A percentile compares a stretch with the other conserved stretches of the same genome.
Conservation (phyloP, 2,329 filamentous ascomycete genomes). For the Albifimbria verrucaria region DNA sequence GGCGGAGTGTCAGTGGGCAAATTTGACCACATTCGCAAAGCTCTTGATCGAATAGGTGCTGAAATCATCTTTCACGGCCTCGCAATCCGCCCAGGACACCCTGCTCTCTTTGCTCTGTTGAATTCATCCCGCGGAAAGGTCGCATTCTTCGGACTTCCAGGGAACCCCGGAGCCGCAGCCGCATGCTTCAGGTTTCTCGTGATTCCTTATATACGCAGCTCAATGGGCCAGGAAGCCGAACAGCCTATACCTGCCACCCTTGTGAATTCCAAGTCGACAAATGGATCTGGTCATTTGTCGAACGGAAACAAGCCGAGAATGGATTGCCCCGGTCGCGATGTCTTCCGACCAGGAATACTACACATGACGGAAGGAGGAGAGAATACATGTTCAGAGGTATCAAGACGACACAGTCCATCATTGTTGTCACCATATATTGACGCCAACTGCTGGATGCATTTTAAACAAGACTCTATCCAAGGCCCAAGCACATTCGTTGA, state of each 20-base stretch:
- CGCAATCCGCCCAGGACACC: neutral
- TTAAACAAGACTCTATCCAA: neutral
- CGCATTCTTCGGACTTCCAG: conserved; percentile 1
- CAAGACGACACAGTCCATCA: neutral
- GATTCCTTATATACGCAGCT: neutral
- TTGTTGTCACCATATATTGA: neutral
- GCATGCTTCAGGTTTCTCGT: conserved; percentile 2
- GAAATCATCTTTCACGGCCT: neutral
- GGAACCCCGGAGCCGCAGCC: conserved; percentile 1
- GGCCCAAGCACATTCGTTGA: neutral
- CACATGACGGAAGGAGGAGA: neutral
- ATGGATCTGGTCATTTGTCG: neutral
- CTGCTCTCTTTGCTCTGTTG: neutral
- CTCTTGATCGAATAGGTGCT: neutral
- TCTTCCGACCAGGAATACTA: neutral
- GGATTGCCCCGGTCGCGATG: neutral
- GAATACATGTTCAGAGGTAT: neutral
- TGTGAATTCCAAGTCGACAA: neutral
- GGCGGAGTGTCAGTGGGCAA: neutral
- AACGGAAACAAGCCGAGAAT: neutral
- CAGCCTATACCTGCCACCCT: neutral
- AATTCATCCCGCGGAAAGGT: neutral
- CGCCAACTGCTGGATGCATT: conserved; percentile 3
- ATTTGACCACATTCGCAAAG: neutral
- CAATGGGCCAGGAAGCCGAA: neutral